These are phyloP conservation scores for Andrographis paniculata DNA, from an alignment of 305 asterid species.

Conservation along the genomic window DNA sequence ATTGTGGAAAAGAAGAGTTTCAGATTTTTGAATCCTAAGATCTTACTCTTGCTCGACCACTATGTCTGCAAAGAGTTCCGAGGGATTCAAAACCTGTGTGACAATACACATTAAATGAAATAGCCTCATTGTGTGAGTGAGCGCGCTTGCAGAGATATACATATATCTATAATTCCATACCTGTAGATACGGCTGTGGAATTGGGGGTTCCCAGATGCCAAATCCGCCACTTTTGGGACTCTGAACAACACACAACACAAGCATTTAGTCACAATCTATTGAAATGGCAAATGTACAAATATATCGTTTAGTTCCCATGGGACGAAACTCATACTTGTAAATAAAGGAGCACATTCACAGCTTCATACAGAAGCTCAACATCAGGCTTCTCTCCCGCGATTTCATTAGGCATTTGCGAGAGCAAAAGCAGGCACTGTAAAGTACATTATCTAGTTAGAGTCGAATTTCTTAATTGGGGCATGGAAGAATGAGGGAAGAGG, in stretches of 20 bases:
- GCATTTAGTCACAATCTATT: not conserved
- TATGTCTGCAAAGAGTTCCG: conserved; percentile 56
- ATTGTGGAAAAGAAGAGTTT: not conserved
- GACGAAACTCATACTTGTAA: too few relatives aligned
- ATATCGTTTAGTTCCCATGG: too few relatives aligned
- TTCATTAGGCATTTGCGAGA: conserved; percentile 58
- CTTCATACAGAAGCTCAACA: conserved; percentile 47
- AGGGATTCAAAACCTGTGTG: conserved; percentile 38
- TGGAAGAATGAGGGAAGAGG: not conserved
- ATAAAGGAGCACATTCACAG: conserved; percentile 77
- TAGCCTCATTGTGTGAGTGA: too few relatives aligned
- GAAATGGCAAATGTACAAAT: too few relatives aligned
- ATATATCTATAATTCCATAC: not conserved
- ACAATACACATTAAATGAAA: not conserved
- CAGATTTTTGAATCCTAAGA: too few relatives aligned
- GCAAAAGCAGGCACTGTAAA: conserved; percentile 50
- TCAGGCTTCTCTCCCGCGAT: conserved; percentile 61
- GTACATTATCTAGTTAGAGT: not conserved
- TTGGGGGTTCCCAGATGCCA: conserved; percentile 70
- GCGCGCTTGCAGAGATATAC: not conserved
- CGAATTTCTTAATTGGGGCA: not conserved
- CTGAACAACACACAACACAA: conserved; percentile 21
- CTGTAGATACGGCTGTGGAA: conserved; percentile 35
- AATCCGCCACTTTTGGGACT: conserved; percentile 77
- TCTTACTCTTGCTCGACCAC: conserved; percentile 48